Evolutionary conservation across 768 basidiomycete genomes (phyloP), one percentile per base, ranked within the genome.

Genomic region (Fomitopsis serialis): DNA sequence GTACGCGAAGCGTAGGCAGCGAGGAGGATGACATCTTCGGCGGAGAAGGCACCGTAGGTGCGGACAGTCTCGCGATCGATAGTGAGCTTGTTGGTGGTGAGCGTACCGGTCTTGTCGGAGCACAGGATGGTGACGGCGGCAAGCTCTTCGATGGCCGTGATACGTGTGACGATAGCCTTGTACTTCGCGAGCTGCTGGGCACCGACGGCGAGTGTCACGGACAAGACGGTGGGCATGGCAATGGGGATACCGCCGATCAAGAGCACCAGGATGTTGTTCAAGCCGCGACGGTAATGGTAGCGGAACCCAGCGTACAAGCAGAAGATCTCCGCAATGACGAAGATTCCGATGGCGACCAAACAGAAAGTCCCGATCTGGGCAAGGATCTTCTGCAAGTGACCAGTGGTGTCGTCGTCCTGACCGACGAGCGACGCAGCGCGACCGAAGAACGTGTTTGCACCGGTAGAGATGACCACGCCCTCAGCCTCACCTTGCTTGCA

Each of bases 161-260:
- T 98, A 78, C 95, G 94, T 50, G 96, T 98, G 71, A 98, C 96
- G 97, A 97, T 98, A 59, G 95, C 95, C 81, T 98, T 97, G 82
- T 98, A 91, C 78, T 95, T 95, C 64, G 96, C 95, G 60, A 98
- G 85, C 68, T 98, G 95, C 73, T 97, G 93, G 40, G 96, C 96
- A 74, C 96, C 95, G 68, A 98, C 95, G 50, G 96, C 96, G 67
- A 98, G 91, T 19, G 96, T 98, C 74, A 98, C 96, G 52, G 94
- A 97, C 56, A 98, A 74, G 61, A 98, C 95, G 55, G 96, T 98
- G 61, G 96, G 96, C 96, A 98, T 98, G 69, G 96, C 96, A 73
- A 98, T 98, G 66, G 96, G 96, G 68, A 98, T 98, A 78, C 96
- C 96, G 79, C 96, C 96, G 73, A 98, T 98, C 82, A 98, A 81